Evolutionary conservation across 148 eudicot genomes (phyloP).

Genomic region (Rhododendron simsii): DNA sequence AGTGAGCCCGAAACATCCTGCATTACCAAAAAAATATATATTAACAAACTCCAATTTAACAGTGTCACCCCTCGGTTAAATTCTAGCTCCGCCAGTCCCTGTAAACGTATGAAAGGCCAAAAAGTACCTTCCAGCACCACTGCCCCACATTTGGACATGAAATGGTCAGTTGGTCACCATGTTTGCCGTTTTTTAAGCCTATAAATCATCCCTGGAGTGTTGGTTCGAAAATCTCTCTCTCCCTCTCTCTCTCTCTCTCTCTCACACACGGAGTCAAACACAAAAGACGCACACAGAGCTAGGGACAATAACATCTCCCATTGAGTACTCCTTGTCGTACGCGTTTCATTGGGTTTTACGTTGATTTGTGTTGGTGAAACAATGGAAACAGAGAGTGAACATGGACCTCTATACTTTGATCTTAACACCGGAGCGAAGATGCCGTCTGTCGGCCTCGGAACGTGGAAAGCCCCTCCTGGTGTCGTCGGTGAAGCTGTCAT

Average conservation of each 20-base stretch:
- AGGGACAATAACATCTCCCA: not conserved
- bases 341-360: not conserved
- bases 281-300: not conserved
- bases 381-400: not conserved
- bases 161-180: not conserved
- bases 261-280: not conserved
- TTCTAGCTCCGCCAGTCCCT: too few species aligned
- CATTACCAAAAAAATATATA: too few species aligned
- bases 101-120: not conserved
- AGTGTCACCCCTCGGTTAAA: too few species aligned
- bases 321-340: not conserved
- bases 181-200: constrained; percentile 1
- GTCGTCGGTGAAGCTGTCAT: constrained; percentile 48
- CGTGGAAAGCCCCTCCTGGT: constrained; percentile 64
- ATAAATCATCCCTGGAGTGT: not conserved
- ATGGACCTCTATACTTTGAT: constrained; percentile 27
- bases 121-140: not conserved
- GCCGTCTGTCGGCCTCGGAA: constrained; percentile 61
- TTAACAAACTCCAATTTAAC: too few species aligned
- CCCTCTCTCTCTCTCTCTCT: not conserved
- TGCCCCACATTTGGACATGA: not conserved
- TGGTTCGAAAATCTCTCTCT: not conserved
- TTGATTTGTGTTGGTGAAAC: not conserved
- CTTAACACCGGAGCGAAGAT: constrained; percentile 54
- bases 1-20: rapidly evolving